These are phyloP conservation scores for Dunaliella primolecta DNA, from an alignment of 139 green algal species.

Conservation along the genomic window DNA sequence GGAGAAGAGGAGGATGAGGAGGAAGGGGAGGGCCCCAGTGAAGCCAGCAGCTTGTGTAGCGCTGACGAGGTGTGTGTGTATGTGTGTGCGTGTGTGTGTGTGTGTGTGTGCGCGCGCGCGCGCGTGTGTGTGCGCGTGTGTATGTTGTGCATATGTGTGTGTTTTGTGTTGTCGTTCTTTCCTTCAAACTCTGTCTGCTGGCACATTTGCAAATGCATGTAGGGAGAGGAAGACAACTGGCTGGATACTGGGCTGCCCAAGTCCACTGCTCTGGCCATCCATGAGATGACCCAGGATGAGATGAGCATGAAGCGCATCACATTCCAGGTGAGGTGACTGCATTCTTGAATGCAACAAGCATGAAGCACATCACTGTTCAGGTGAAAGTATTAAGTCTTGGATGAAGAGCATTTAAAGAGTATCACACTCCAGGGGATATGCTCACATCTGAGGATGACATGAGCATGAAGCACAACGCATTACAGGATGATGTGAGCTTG, in stretches of 20 bases:
- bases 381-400: too few species aligned
- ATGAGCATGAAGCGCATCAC: background rate
- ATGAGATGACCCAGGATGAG: background rate
- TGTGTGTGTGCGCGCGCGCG: background rate
- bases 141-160: background rate
- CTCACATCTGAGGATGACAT: too few species aligned
- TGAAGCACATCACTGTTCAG: too few species aligned
- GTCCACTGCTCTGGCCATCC: background rate
- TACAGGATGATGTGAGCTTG: too few species aligned
- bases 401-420: too few species aligned
- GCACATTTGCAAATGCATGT: too few species aligned
- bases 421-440: too few species aligned
- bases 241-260: background rate
- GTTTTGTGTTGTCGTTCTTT: background rate
- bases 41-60: background rate
- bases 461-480: too few species aligned
- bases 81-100: background rate
- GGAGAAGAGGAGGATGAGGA: background rate
- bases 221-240: background rate
- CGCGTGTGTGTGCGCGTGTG: background rate
- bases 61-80: background rate
- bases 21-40: background rate
- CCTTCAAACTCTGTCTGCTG: too few species aligned
- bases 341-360: too few species aligned
- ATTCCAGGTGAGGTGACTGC: background rate